Conservation (phyloP, 2,329 filamentous ascomycete species). For the Stromatinia cepivora region DNA sequence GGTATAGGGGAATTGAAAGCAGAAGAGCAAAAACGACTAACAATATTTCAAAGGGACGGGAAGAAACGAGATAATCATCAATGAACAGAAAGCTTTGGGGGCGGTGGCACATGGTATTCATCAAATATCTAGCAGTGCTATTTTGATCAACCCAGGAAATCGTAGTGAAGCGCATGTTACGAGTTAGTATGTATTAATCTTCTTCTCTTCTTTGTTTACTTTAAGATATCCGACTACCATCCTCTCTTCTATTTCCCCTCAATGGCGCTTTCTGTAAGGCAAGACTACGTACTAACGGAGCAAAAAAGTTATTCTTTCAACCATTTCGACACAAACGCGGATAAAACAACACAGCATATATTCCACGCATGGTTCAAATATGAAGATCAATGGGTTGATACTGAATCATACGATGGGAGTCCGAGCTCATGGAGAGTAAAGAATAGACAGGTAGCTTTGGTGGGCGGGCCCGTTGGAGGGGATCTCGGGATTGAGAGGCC, state of each 20-base stretch:
- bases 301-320: conserved; percentile 10
- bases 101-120: not conserved
- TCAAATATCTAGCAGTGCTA: conserved; percentile 12
- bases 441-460: conserved; percentile 4
- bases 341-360: conserved; percentile 3
- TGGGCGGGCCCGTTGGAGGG: not conserved
- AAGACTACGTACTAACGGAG: not conserved
- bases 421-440: conserved; percentile 18
- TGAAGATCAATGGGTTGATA: conserved; percentile 17
- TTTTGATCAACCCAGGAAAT: conserved; percentile 11
- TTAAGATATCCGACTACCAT: not conserved
- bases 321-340: not conserved
- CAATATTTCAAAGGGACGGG: not conserved
- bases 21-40: not conserved
- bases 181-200: conserved; percentile 13
- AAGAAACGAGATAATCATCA: not conserved
- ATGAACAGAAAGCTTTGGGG: conserved; percentile 7
- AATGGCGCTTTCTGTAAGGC: not conserved
- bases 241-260: too few relatives aligned
- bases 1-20: not conserved
- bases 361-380: not conserved
- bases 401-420: not conserved
- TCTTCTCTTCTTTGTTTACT: not conserved
- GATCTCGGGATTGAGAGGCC: not conserved
- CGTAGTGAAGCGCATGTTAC: conserved; percentile 3